Evolutionary conservation across 305 asterid genomes (phyloP), one percentile per base, ranked within the genome.

Genomic region (Fraxinus platypoda): DNA sequence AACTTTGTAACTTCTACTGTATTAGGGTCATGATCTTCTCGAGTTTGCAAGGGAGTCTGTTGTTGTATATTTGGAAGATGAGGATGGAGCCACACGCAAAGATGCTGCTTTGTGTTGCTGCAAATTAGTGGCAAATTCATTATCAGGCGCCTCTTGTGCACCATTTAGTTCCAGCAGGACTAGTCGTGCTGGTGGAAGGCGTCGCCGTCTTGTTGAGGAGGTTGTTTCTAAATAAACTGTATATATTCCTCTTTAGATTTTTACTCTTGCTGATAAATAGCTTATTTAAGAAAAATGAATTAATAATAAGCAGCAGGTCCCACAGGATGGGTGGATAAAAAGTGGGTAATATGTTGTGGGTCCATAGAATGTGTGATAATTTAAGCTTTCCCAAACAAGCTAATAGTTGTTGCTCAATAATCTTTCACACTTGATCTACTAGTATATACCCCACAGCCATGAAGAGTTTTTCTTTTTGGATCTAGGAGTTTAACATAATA

Each of bases 41-140:
- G 97, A 91, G 91, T 93, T 93, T 88, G 97, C 98, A 76, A 92
- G 97, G 87, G 97, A 91, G 76, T 94, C 97, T 81, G 98, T 93
- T 81, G 94, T 96, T 86, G 88, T 87, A 66, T 96, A 93, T 89
- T 89, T 96, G 64, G 98, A 94, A 87, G 99, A 96, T 78, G 99
- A 96, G 74, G 98, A 96, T 81, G 97, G 98, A 84, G 93, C 90
- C 72, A 96, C 98, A 81, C 87, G 99, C 79, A 96, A 93, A 91
- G 98, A 94, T 88, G 98, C 99, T 84, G 99, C 98, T 13, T 87
- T 96, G 35, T 96, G 99, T 90, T 96, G 99, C 92, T 96, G 98
- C 90, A 93, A 92, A 83, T 85, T 96, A 77, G 92, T 94, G 87
- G 90, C 94, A 74, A 96, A 93, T 91, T 94, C 98, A 83, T 90